Base-by-base conservation (phyloP, 2,329 filamentous ascomycete species). In the Cladosporium oxysporum region DNA sequence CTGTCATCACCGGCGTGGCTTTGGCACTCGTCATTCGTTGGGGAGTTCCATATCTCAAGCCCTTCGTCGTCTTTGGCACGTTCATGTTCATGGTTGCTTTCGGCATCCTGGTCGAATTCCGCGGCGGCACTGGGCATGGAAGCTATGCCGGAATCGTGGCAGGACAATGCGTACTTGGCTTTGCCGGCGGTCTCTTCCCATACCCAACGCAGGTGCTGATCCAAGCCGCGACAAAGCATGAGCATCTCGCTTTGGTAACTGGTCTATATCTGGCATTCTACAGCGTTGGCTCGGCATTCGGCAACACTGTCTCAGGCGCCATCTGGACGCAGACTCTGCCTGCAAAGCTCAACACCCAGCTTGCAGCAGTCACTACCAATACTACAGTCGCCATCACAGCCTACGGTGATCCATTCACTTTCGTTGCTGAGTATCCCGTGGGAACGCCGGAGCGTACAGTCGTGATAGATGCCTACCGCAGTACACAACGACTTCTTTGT, bases 1-100 rank as follows among this genome's bases (percentile, higher is more conserved):
- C 85, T 26, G 86, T 88, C 66, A 79, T 90, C 62, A 81, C 83
- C 1, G 88, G 88, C 31, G 80, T 83, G 53, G 71, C 85, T 55
- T 79, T 88, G 18, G 87, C 87, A 5, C 72, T 87, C 14, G 74
- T 89, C 35, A 83, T 90, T 47, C 83, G 81, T 78, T 82, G 80
- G 64, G 47, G 60, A 49, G 80, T 88, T 28, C 83, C 86, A 62
- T 85, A 84, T 28, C 82, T 89, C 72, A 90, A 90, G 72, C 74
- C 80, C n/a, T 88, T 90, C 74, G 88, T 90, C 72, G 76, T 90
- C 47, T 77, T 78, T 31, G 88, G 88, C 37, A 88, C 86, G 1
- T 76, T 79, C 10, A 79, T 90, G 2, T 90, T 87, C 78, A 80
- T 87, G 71, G 85, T 88, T n/a, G 87, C 87, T 0, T 90, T 89